Evolutionary conservation across 371 early-diverging fungal species (phyloP).

Genomic region (Mortierella sp.): DNA sequence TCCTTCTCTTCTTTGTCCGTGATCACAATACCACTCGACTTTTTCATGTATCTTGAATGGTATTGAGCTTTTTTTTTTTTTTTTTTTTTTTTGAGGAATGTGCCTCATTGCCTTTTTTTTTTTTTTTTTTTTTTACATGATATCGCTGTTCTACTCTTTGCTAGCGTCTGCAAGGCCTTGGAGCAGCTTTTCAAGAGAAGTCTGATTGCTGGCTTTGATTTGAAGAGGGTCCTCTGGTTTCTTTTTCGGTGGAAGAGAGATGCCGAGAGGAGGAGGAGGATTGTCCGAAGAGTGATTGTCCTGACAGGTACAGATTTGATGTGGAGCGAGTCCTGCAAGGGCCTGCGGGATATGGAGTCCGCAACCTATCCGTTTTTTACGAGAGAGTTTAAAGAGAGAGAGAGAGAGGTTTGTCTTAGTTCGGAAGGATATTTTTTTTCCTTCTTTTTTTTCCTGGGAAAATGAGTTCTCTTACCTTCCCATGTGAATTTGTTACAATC

Average conservation of each 20-base stretch:
- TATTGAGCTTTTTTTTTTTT: background rate
- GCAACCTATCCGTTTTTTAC: conserved; percentile 33
- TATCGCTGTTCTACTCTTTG: too few species aligned
- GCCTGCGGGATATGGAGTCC: conserved; percentile 46
- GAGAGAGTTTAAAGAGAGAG: background rate
- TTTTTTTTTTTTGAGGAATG: background rate
- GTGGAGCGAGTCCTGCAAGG: conserved; percentile 28
- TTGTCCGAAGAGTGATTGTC: conserved; percentile 35
- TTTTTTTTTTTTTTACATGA: background rate
- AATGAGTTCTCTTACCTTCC: conserved; percentile 32
- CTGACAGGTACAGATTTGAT: conserved; percentile 45
- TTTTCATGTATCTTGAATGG: too few species aligned
- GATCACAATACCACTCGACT: too few species aligned
- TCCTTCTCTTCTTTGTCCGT: background rate
- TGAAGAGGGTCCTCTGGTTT: background rate
- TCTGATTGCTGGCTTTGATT: conserved; percentile 25
- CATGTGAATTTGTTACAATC: conserved; percentile 44
- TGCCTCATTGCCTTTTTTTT: background rate
- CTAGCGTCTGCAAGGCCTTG: conserved; percentile 5
- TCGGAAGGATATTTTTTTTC: background rate
- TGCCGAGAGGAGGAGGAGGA: background rate
- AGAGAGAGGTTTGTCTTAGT: background rate
- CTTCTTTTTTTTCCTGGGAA: background rate
- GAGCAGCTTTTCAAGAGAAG: conserved; percentile 25
- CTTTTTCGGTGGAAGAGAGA: background rate